Evolutionary conservation across 2,329 filamentous ascomycete species (phyloP), one percentile per base, ranked within the genome.

Genomic region (Cladosporium sp.): DNA sequence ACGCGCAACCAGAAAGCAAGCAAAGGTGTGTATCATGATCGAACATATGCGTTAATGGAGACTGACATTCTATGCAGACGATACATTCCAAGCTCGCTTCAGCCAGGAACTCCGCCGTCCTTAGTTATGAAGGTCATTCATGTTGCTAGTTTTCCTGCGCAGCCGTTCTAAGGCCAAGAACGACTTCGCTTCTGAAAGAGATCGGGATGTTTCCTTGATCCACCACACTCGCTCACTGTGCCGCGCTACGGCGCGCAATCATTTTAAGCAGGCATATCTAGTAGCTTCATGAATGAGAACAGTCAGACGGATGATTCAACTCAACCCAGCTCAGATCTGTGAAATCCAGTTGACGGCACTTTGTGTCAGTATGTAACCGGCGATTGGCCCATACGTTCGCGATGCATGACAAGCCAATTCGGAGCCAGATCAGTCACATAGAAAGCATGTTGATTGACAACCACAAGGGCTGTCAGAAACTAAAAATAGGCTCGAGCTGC

Each of bases 21-120:
- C 44, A 65, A 59, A 55, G 58, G 64, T 55, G 2, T 44, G 44
- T 54, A 15, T 12, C n/a, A 28, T 54, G 11, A 10, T 15, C 7
- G 18, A n/a, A 30, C 24, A 10, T 5, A 8, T 11, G 10, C 32
- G 1, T 51, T 14, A 30, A 0, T 41, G 14, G 28, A 51, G 44
- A 34, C 64, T 41, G n/a, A 47, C 7, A 15, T 44, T 14, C 15
- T 24, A 6, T 7, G 21, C 44, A 65, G 64, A 24, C 14, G n/a
- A 47, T 10, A 21, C 55, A 32, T 65, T n/a, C 32, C 34, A 32
- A 10, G 58, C 36, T 7, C 64, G 64, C 18, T 65, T 60, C 44
- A 38, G 47, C 4, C 55, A 65, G 34, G 64, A 65, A 32, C 47
- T 65, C n/a, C 52, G 10, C 11, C 28, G 30, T 21, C n/a, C n/a